A percentile compares a stretch with the other conserved stretches of the same genome.
These are phyloP conservation scores for Debaryomyces tyrocola DNA, from an alignment of 805 yeast genomes.

Conservation along the genomic window DNA sequence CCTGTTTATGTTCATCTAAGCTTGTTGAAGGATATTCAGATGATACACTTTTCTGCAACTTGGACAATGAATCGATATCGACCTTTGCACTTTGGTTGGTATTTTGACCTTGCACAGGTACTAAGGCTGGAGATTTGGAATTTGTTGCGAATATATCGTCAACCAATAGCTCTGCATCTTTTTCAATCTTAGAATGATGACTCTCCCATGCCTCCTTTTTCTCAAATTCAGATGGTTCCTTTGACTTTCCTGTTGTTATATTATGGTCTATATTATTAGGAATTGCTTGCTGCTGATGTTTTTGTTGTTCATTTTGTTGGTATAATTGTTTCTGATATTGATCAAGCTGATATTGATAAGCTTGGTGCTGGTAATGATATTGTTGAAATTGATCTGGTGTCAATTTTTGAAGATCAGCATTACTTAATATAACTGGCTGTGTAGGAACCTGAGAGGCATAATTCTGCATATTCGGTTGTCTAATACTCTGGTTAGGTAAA, in stretches of 20 bases:
- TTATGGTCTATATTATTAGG: neutral
- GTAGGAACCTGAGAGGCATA: conserved; percentile 5
- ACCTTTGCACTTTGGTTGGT: conserved; percentile 22
- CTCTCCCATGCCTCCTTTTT: conserved; percentile 41
- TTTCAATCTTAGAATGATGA: conserved; percentile 20
- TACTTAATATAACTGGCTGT: conserved; percentile 14
- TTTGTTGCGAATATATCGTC: conserved; percentile 40
- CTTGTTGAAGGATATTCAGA: too few species aligned
- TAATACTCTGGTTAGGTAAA: neutral
- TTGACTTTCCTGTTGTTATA: neutral
- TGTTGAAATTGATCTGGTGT: conserved; percentile 23
- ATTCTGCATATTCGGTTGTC: neutral
- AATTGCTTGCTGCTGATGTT: neutral
- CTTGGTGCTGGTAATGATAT: conserved; percentile 20
- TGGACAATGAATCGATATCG: conserved; percentile 1
- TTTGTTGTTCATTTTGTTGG: conserved; percentile 9
- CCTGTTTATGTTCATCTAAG: too few species aligned
- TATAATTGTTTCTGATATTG: conserved; percentile 11
- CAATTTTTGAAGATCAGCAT: conserved; percentile 12
- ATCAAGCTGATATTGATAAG: conserved; percentile 17
- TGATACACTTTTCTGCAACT: neutral
- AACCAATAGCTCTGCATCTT: conserved; percentile 35
- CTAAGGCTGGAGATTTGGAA: conserved; percentile 9
- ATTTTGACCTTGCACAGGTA: conserved; percentile 7
- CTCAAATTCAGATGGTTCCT: conserved; percentile 19